Evolutionary conservation across 1,284 basidiomycete species (phyloP).

Genomic region (Termitomyces sp.): DNA sequence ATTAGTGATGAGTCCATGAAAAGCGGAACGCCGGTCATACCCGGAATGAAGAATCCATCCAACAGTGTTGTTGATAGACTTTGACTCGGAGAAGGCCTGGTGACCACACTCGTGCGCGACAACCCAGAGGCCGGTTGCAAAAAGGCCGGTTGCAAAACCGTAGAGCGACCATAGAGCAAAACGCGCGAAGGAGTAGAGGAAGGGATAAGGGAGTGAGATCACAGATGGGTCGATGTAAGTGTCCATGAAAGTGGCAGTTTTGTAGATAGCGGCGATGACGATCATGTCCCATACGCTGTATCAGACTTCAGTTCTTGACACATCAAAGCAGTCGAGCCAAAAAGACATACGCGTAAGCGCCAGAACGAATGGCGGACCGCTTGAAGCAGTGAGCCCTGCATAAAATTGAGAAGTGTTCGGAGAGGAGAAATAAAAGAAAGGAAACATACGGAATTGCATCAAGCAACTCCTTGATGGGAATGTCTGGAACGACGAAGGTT

Average conservation of each 20-base stretch:
- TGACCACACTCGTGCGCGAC: constrained; percentile 92
- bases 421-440: neutral
- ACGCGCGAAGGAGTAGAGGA: constrained; percentile 59
- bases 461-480: constrained; percentile 83
- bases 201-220: constrained; percentile 57
- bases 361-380: constrained; percentile 83
- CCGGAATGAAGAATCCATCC: constrained; percentile 94
- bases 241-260: constrained; percentile 68
- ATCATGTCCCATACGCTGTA: constrained; percentile 70
- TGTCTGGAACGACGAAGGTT: constrained; percentile 70
- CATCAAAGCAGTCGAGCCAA: neutral
- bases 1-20: constrained; percentile 11
- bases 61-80: constrained; percentile 88
- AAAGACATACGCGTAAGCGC: constrained; percentile 68
- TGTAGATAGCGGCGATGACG: constrained; percentile 69
- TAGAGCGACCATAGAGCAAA: constrained; percentile 82
- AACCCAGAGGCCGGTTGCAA: constrained; percentile 93
- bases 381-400: constrained; percentile 85
- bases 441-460: constrained; percentile 78
- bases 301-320: constrained; percentile 8
- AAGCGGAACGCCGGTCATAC: constrained; percentile 36
- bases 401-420: constrained; percentile 7
- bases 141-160: constrained; percentile 79
- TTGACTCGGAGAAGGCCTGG: constrained; percentile 96
- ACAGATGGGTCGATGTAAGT: constrained; percentile 51